Base-by-base conservation (phyloP, 1,284 basidiomycete genomes). In the Stygiomarasmius scandens region DNA sequence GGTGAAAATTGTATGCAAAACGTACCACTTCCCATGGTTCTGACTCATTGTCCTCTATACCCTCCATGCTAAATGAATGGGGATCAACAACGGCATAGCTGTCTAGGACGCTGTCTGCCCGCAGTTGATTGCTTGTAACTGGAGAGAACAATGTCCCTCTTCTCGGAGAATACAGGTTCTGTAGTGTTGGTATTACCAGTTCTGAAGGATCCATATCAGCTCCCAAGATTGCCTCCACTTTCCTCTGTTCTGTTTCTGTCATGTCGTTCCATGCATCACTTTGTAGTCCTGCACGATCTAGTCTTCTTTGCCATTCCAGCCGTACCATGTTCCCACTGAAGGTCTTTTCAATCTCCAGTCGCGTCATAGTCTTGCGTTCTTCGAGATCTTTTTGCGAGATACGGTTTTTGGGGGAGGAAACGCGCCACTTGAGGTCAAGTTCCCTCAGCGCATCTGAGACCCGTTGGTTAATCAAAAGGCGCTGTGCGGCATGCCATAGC, bases 181-280 rank as follows among this genome's bases (percentile, higher is more conserved):
- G 6, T n/a, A n/a, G 16, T 16, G 4, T 19, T 41, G 38, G 38
- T 16, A 41, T 41, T 5, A 16, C 38, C 38, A 41, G 38, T 12
- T 57, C 59, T 23, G 57, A 55, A 10, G 46, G 50, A 19, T 61
- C 57, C 49, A 56, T 49, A 23, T 59, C 60, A 4, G 46, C 60
- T n/a, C 55, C 60, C 20, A 62, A 47, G 19, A 62, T 50, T 50
- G 36, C 52, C 52, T 57, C 54, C 9, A 62, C 61, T n/a, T 54
- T 54, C 10, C 46, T 43, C 55, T 57, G 50, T 29, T 62, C 61
- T 20, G 52, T 49, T 25, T 51, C 34, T 19, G 55, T 59, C 38
- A 62, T 62, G 45, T 62, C 58, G 11, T 55, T 29, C 61, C 61
- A 62, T 23, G 59, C 61, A 19, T 59, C 52, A 24, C 45, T 52